A percentile compares a stretch with the other conserved stretches of the same genome.
Evolutionary conservation across 768 basidiomycete species (phyloP).

Genomic region (Steccherinum ochraceum): DNA sequence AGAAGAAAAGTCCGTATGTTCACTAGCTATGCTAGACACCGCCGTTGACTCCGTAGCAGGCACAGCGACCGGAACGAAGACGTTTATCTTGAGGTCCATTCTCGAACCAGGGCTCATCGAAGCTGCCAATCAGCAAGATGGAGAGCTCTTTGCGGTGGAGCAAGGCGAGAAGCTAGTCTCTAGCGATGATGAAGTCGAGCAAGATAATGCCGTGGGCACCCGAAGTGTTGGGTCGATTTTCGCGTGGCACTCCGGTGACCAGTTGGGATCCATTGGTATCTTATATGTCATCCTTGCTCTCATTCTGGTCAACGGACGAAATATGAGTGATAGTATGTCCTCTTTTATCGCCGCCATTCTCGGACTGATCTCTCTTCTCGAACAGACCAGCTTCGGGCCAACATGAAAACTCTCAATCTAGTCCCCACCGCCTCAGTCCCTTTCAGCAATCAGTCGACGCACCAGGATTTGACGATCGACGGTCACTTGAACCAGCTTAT

Average conservation of each 20-base stretch:
- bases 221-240: constrained; percentile 63
- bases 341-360: neutral
- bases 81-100: constrained; percentile 76
- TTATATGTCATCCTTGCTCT: constrained; percentile 78
- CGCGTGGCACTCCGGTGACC: constrained; percentile 63
- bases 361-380: neutral
- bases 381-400: constrained; percentile 64
- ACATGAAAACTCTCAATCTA: constrained; percentile 67
- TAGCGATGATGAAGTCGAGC: constrained; percentile 46
- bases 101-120: constrained; percentile 60
- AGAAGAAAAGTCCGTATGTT: constrained; percentile 54
- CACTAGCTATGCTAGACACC: neutral
- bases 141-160: constrained; percentile 35
- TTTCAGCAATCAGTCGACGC: constrained; percentile 44
- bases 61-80: constrained; percentile 57
- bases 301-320: constrained; percentile 75
- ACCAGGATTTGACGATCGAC: constrained; percentile 52
- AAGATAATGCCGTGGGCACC: constrained; percentile 37
- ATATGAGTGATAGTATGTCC: constrained; percentile 66
- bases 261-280: constrained; percentile 66
- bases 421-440: constrained; percentile 41
- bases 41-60: constrained; percentile 30
- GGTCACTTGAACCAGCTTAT: constrained; percentile 56
- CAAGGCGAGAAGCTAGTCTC: constrained; percentile 39
- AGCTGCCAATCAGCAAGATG: constrained; percentile 46